phyloP scores from a whole-genome alignment of 2,329 filamentous ascomycete species.

The Aspergillus novofumigatus region DNA sequence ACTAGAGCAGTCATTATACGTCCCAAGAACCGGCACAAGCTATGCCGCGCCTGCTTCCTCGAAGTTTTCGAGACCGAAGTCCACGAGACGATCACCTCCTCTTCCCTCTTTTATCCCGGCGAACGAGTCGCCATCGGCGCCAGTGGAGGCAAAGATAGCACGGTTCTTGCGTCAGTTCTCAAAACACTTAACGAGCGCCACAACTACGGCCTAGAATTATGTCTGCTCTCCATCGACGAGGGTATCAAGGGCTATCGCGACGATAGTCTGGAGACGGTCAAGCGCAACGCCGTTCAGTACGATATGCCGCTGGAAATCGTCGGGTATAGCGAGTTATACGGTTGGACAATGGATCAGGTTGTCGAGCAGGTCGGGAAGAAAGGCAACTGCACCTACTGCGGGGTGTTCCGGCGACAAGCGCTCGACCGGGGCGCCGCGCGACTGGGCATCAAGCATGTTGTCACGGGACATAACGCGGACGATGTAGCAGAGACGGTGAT shows the following conservation, averaged over 20 bases:
- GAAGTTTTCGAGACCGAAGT: slow-evolving; percentile 85
- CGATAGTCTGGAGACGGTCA: slow-evolving; percentile 93
- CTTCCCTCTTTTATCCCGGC: slow-evolving; percentile 74
- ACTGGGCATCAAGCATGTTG: slow-evolving; percentile 83
- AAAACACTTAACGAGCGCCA: slow-evolving; percentile 92
- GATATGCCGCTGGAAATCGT: slow-evolving; percentile 88
- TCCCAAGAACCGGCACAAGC: slow-evolving; percentile 89
- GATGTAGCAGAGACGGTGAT: slow-evolving; percentile 95
- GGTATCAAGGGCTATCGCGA: slow-evolving; percentile 96
- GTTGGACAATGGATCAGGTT: slow-evolving; percentile 99
- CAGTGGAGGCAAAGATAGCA: slow-evolving; percentile 95
- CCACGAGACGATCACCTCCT: slow-evolving; percentile 83
- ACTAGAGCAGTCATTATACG: slow-evolving; percentile 83
- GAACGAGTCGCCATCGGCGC: slow-evolving; percentile 92
- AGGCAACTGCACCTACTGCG: slow-evolving; percentile 98
- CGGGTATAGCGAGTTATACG: slow-evolving; percentile 89
- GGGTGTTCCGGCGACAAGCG: slow-evolving; percentile 90
- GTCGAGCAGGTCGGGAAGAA: slow-evolving; percentile 96
- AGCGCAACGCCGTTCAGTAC: slow-evolving; percentile 87
- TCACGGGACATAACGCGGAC: slow-evolving; percentile 96
- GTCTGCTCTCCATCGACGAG: slow-evolving; percentile 90
- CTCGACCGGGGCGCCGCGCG: slow-evolving; percentile 87
- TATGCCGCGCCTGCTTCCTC: slow-evolving; percentile 88
- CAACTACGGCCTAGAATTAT: slow-evolving; percentile 77
- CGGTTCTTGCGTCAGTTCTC: slow-evolving; percentile 87